Evolutionary conservation across 768 basidiomycete species (phyloP).

Genomic region (Tylopilus sp.): DNA sequence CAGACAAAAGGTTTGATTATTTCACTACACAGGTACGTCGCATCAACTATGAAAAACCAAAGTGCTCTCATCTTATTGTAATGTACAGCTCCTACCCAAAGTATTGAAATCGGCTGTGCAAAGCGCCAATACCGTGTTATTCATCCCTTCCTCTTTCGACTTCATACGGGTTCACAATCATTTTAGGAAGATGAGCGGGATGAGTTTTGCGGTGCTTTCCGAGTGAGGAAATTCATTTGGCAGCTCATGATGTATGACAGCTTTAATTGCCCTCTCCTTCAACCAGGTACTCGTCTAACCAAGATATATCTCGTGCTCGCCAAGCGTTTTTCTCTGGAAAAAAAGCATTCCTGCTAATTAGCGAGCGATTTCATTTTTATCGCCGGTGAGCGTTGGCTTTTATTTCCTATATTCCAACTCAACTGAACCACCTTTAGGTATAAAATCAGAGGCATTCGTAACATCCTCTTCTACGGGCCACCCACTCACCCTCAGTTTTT

Average conservation of each 20-base stretch:
- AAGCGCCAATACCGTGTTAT: slow-evolving; percentile 82
- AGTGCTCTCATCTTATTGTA: background rate
- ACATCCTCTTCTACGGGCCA: slow-evolving; percentile 89
- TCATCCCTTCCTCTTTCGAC: slow-evolving; percentile 94
- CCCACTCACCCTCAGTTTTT: slow-evolving; percentile 93
- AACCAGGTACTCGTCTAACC: slow-evolving; percentile 82
- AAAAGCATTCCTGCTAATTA: slow-evolving; percentile 83
- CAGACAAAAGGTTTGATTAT: slow-evolving; percentile 81
- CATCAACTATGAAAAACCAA: background rate
- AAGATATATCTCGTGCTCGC: slow-evolving; percentile 91
- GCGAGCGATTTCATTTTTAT: slow-evolving; percentile 99
- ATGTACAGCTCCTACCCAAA: slow-evolving; percentile 67
- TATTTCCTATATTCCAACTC: background rate
- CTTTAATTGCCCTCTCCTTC: background rate
- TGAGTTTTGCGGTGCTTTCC: slow-evolving; percentile 81
- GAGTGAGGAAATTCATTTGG: slow-evolving; percentile 68
- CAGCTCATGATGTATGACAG: too few species aligned
- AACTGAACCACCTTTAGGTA: slow-evolving; percentile 51
- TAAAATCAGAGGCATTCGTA: slow-evolving; percentile 89
- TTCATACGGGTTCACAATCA: slow-evolving; percentile 89
- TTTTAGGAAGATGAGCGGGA: slow-evolving; percentile 67
- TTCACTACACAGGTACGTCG: slow-evolving; percentile 77
- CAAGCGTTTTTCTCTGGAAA: slow-evolving; percentile 89
- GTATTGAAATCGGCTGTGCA: slow-evolving; percentile 92
- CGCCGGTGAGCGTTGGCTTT: slow-evolving; percentile 50